Base-by-base conservation (phyloP, 495 filamentous ascomycete genomes). In the Trichoderma parareesei region DNA sequence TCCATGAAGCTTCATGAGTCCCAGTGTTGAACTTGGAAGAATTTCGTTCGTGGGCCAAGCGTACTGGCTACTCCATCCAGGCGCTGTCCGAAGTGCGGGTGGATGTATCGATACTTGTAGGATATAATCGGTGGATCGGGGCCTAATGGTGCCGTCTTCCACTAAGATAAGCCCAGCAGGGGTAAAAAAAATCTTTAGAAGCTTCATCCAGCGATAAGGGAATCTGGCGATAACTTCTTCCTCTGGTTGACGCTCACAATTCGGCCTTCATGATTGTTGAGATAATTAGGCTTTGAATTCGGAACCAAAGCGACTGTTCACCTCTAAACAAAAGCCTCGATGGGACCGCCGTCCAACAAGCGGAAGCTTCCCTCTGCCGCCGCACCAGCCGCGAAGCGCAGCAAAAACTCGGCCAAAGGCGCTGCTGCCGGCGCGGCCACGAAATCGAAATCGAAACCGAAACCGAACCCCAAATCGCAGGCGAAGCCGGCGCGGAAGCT, bases 401-500 rank as follows among this genome's bases (percentile, higher is more conserved):
- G 14, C n/a, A 63, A 46, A 42, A 48, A 20, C 10, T 46, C 40
- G 8, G 6, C n/a, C n/a, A 63, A 49, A 46, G 33, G 40, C 14
- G 61, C 61, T 16, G 41, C 35, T n/a, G 27, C 44, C 27, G 27
- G 27, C 27, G 27, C 27, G 27, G 27, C 2, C 27, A 27, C 27
- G 27, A 27, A 27, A 27, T 27, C 27, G 40, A 41, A 41, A 41
- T 7, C 40, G 11, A 41, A 41, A 6, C 40, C 40, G 4, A 61
- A 61, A 43, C 3, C 38, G 16, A 33, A 20, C 42, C 20, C 14
- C 44, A 49, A 44, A 35, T 64, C 66, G 18, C 63, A 60, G 63
- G 33, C 67, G 61, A 67, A 72, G 48, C 41, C 66, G 9, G 79
- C 80, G 69, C 68, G 70, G 5, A 46, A 68, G 20, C 41, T 72